Evolutionary conservation across 1,284 basidiomycete genomes (phyloP).

Genomic region (Cystobasidiaceae sp.): DNA sequence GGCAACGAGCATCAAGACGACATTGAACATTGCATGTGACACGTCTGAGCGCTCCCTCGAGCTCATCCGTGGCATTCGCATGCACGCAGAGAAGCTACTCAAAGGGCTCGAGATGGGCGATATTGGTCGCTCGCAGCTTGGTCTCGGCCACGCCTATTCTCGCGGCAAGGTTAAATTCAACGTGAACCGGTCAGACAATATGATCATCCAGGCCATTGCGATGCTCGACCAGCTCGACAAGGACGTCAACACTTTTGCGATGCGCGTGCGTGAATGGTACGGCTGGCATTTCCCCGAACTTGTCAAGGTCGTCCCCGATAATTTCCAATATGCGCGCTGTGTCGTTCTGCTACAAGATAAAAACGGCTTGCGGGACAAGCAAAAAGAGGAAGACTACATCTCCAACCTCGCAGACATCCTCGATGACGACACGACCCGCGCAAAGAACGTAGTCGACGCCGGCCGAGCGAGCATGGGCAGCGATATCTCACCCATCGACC

Average conservation of each 20-base stretch:
- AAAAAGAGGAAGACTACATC: slow-evolving; percentile 68
- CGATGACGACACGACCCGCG: slow-evolving; percentile 78
- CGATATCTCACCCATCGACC: slow-evolving; percentile 84
- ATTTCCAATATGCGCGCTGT: slow-evolving; percentile 86
- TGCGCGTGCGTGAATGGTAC: slow-evolving; percentile 99
- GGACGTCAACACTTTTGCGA: slow-evolving; percentile 97
- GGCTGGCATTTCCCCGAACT: slow-evolving; percentile 99
- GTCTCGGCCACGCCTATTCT: slow-evolving; percentile 95
- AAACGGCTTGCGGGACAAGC: slow-evolving; percentile 55
- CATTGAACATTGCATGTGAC: slow-evolving; percentile 74
- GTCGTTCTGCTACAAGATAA: slow-evolving; percentile 89
- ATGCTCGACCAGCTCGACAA: slow-evolving; percentile 99
- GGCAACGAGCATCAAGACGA: slow-evolving; percentile 73
- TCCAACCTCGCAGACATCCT: slow-evolving; percentile 75
- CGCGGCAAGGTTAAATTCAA: slow-evolving; percentile 99
- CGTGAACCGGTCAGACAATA: slow-evolving; percentile 98
- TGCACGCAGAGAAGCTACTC: slow-evolving; percentile 87
- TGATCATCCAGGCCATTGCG: slow-evolving; percentile 99
- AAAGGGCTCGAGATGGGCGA: slow-evolving; percentile 80
- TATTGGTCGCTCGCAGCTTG: slow-evolving; percentile 87
- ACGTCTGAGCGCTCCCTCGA: slow-evolving; percentile 81
- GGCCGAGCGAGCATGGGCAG: slow-evolving; percentile 93
- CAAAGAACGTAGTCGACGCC: slow-evolving; percentile 92
- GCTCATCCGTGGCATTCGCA: slow-evolving; percentile 86
- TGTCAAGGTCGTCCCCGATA: slow-evolving; percentile 88